A percentile compares a stretch with the other conserved stretches of the same genome.
These are phyloP conservation scores for Amylocystis lapponica DNA, from an alignment of 768 basidiomycete species.

Conservation along the genomic window DNA sequence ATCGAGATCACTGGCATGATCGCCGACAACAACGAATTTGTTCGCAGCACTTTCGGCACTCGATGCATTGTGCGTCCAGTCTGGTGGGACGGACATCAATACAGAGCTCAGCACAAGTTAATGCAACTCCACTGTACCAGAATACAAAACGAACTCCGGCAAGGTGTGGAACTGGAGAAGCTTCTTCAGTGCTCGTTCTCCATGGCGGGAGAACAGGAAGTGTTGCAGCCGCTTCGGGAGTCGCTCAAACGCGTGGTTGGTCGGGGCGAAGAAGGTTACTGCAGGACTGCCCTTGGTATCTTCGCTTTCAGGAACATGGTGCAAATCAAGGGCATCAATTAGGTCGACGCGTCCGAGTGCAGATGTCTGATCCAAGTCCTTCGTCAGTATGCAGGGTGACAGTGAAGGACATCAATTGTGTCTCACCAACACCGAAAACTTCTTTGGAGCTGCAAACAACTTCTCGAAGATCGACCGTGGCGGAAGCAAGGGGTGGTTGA, in stretches of 20 bases:
- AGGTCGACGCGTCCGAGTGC: constrained; percentile 48
- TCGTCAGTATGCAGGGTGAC: no score
- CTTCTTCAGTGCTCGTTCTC: constrained; percentile 43
- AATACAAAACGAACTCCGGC: constrained; percentile 43
- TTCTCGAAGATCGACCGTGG: constrained; percentile 47
- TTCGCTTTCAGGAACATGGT: constrained; percentile 34
- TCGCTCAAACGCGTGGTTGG: constrained; percentile 40
- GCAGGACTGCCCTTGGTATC: constrained; percentile 31
- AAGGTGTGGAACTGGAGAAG: constrained; percentile 54
- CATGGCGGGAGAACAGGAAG: constrained; percentile 60
- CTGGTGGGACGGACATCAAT: constrained; percentile 8
- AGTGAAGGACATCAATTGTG: no score
- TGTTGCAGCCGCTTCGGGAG: constrained; percentile 46
- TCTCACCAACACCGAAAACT: no score
- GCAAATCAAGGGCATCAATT: constrained; percentile 40
- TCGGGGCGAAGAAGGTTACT: constrained; percentile 51
- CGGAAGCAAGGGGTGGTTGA: constrained; percentile 50
- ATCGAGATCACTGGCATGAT: background rate
- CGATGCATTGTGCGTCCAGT: constrained; percentile 29
- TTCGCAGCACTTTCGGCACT: background rate
- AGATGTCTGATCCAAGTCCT: constrained; percentile 55
- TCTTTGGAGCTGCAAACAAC: no score
- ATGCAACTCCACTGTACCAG: constrained; percentile 33
- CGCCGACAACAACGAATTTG: no score
- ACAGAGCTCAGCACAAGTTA: background rate